Conservation (phyloP, 2,329 filamentous ascomycete genomes). For the Xylaria sp. region DNA sequence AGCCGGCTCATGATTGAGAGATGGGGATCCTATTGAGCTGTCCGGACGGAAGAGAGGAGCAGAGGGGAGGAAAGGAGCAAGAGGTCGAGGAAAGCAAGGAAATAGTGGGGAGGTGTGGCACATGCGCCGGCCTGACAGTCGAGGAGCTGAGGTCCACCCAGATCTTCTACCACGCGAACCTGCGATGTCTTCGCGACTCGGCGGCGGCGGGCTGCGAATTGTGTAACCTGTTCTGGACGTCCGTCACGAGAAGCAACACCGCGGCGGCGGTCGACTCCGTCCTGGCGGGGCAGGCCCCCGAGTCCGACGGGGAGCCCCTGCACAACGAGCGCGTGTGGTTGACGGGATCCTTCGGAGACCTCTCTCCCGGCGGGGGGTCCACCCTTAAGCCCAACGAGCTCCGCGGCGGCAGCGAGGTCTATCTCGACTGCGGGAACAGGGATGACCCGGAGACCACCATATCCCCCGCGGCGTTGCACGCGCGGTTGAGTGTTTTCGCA, state of each 20-base stretch:
- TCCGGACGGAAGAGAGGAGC: background rate
- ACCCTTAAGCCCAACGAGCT: background rate
- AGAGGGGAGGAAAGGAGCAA: background rate
- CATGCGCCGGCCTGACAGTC: slow-evolving; percentile 12
- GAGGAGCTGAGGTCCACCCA: slow-evolving; percentile 4
- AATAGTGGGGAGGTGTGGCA: slow-evolving; percentile 13
- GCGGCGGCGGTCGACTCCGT: slow-evolving; percentile 8
- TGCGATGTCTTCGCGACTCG: slow-evolving; percentile 20
- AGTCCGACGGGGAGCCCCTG: slow-evolving; percentile 1
- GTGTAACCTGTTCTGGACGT: slow-evolving; percentile 14
- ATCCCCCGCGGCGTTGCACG: background rate
- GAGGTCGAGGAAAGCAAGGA: background rate
- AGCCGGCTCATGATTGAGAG: background rate
- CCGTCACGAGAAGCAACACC: background rate
- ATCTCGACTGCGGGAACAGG: slow-evolving; percentile 6
- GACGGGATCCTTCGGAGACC: slow-evolving; percentile 6
- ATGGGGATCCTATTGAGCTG: background rate
- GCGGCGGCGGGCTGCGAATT: slow-evolving; percentile 16
- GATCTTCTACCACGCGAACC: slow-evolving; percentile 11
- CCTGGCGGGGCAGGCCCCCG: slow-evolving; percentile 3
- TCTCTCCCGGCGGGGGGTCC: background rate
- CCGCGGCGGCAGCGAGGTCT: slow-evolving; percentile 2
- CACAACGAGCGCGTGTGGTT: slow-evolving; percentile 18
- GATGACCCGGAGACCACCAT: slow-evolving; percentile 9
- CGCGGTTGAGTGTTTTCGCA: slow-evolving; percentile 8